These are phyloP conservation scores for Acacia melanoxylon DNA, from an alignment of 306 rosid genomes.

Conservation along the genomic window DNA sequence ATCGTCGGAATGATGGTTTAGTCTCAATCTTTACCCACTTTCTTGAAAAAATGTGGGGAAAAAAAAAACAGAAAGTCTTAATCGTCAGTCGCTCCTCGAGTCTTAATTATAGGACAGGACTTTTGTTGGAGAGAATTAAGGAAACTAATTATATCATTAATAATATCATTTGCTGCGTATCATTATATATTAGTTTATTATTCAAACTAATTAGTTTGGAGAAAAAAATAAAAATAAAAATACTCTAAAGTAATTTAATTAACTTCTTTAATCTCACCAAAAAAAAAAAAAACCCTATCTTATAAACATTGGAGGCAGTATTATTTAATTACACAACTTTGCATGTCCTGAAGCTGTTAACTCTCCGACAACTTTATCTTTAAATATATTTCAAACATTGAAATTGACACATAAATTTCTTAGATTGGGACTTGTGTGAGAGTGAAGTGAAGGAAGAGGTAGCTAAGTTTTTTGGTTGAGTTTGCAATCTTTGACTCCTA, in stretches of 20 bases:
- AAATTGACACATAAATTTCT: neutral
- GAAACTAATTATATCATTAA: too few species aligned
- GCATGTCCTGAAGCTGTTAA: neutral
- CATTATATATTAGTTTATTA: too few species aligned
- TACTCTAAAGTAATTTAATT: too few species aligned
- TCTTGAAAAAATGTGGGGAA: neutral
- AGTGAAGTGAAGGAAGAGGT: neutral
- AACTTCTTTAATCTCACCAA: too few species aligned
- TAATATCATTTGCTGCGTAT: too few species aligned
- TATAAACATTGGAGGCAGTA: too few species aligned
- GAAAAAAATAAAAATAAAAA: too few species aligned
- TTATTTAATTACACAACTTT: neutral
- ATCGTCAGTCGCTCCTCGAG: too few species aligned
- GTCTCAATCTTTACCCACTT: neutral
- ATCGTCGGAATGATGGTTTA: neutral
- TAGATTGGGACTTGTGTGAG: neutral
- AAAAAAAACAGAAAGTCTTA: neutral
- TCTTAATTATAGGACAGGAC: too few species aligned
- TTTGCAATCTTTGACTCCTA: neutral
- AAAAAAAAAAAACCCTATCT: too few species aligned
- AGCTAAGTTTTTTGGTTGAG: neutral
- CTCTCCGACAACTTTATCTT: neutral
- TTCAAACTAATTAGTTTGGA: too few species aligned
- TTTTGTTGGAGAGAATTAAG: too few species aligned
- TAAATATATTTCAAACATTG: neutral